A percentile compares a stretch with the other conserved stretches of the same genome.
phyloP scores from a whole-genome alignment of 768 basidiomycete genomes.

The Lentinula sp. region DNA sequence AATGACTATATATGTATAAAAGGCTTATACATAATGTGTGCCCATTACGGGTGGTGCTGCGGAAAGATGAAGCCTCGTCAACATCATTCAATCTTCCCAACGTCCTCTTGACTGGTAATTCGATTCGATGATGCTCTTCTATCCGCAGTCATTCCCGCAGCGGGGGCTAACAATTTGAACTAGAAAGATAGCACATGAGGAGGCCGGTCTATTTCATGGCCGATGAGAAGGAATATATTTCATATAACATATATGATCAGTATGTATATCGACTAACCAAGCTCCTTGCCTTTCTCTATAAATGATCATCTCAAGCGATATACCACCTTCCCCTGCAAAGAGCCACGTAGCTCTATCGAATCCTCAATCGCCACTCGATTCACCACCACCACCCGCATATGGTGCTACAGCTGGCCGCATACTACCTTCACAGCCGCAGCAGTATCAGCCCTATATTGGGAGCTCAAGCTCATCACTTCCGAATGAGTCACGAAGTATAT shows the following conservation, averaged over 20 bases:
- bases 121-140: no score
- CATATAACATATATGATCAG: background rate
- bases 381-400: slow-evolving; percentile 3
- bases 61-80: no score
- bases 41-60: no score
- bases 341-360: background rate
- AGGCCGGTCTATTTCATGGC: background rate
- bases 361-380: background rate
- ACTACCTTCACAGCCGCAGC: background rate
- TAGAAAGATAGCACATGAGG: background rate
- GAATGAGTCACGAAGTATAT: background rate
- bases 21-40: background rate
- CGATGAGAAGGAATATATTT: background rate
- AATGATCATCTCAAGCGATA: slow-evolving; percentile 7
- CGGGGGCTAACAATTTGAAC: background rate
- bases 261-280: background rate
- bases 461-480: background rate
- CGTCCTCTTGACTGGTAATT: no score
- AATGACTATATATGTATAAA: background rate
- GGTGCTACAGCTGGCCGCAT: background rate
- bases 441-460: background rate
- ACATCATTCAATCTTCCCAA: no score
- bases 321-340: slow-evolving; percentile 7
- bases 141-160: background rate
- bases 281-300: background rate